These are phyloP conservation scores for Plenodomus tracheiphilus DNA, from an alignment of 2,329 filamentous ascomycete species.

Conservation along the genomic window DNA sequence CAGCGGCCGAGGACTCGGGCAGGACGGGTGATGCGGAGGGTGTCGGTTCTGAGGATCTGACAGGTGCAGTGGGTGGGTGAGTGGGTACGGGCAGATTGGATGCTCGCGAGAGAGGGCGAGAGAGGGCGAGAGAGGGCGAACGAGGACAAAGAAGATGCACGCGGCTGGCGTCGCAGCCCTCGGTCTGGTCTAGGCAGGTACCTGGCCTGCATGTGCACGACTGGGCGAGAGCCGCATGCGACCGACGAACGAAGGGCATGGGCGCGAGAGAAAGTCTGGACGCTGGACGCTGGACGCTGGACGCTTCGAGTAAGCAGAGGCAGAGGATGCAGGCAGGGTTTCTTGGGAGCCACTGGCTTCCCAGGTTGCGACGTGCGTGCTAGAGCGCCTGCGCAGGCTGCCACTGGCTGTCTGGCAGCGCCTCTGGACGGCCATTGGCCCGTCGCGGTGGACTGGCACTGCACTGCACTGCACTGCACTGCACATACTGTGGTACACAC, in stretches of 20 bases:
- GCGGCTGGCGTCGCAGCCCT: too few species aligned
- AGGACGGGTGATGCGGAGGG: slow-evolving; percentile 1
- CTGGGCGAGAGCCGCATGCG: not conserved
- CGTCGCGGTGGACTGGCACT: not conserved
- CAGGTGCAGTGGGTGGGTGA: slow-evolving; percentile 2
- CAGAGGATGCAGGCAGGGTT: not conserved
- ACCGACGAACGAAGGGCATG: not conserved
- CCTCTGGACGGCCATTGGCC: not conserved
- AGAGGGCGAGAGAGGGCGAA: not conserved
- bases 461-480: too few species aligned
- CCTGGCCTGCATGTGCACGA: not conserved
- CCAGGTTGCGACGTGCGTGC: too few species aligned
- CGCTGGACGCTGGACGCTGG: not conserved
- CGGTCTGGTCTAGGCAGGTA: too few species aligned
- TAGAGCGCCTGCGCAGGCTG: not conserved
- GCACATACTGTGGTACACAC: too few species aligned
- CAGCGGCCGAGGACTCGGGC: slow-evolving; percentile 17
- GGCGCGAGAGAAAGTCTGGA: not conserved
- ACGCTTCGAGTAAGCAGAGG: not conserved
- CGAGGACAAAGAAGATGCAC: slow-evolving; percentile 1
- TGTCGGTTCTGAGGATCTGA: not conserved
- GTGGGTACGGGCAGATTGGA: too few species aligned
- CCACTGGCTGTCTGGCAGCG: not conserved
- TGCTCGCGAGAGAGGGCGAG: too few species aligned
- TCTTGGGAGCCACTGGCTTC: not conserved